Evolutionary conservation across 176 grass and related monocot species (phyloP).

Genomic region (barley (Hordeum vulgare)): MorexV3_pseudomolecules_assembly NC_058524.1:627889944-627890443

Average conservation of each 20-base stretch:
- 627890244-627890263: conserved; percentile 56
- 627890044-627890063: conserved; percentile 31
- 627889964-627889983: conserved; percentile 38
- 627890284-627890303: conserved; percentile 46
- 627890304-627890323: conserved; percentile 81
- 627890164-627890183: conserved; percentile 92
- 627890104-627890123: neutral
- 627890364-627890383: conserved; percentile 47
- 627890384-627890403: conserved; percentile 45
- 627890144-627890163: conserved; percentile 91
- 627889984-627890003: conserved; percentile 56
- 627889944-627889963: conserved; percentile 60
- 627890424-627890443: conserved; percentile 47
- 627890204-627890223: conserved; percentile 74
- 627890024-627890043: conserved; percentile 87
- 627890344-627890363: conserved; percentile 52
- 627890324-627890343: conserved; percentile 69
- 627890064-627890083: too few relatives aligned
- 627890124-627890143: neutral
- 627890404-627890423: conserved; percentile 68
- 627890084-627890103: neutral
- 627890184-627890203: conserved; percentile 78
- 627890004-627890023: conserved; percentile 84
- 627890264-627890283: conserved; percentile 55
- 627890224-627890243: conserved; percentile 82